Base-by-base conservation (phyloP, 2,329 filamentous ascomycete genomes). In the Pseudogymnoascus sp. region DNA sequence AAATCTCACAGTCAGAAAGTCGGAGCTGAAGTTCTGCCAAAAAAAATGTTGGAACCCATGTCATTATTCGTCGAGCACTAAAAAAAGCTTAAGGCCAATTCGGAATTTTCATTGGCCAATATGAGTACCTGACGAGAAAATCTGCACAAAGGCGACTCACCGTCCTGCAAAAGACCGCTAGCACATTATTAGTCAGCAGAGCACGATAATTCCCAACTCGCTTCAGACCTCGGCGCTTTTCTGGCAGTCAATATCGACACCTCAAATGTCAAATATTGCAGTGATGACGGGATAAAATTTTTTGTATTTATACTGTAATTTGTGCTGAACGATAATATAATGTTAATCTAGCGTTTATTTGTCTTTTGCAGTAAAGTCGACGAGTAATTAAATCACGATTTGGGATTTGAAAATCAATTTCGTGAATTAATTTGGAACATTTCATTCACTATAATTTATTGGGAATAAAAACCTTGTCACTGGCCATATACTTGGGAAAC, bases 1-100 rank as follows among this genome's bases (percentile, higher is more conserved):
- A 37, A 9, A 33, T 57, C 35, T 35, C 30, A 37, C 35, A 37
- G 55, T 57, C 55, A 37, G 35, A 57, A 57, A 35, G 33, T 57
- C 55, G 30, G 13, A 38, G 35, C 30, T 37, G 55, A 57, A 38
- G 35, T 37, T 37, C 33, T 38, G 30, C 30, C 30, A 57, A 57
- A 57, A 38, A 37, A 37, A 37, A 57, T 35, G 55, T 57, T 6
- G 55, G 30, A 57, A 38, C 35, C 55, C 33, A 57, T 37, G 35
- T 38, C 30, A 57, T 57, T 35, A 57, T 57, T 37, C 33, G 35
- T 37, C 5, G 3, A 35, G 55, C 55, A 33, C 55, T 57, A 57
- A 57, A 38, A 38, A 57, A 57, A 57, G 35, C 55, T 57, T 57
- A 37, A 28, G 55, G 33, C 55, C 10, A 52, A 52, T 52, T 19